A percentile compares a stretch with the other conserved stretches of the same genome.
Evolutionary conservation across 495 filamentous ascomycete genomes (phyloP).

Genomic region (Neurospora discreta): DNA sequence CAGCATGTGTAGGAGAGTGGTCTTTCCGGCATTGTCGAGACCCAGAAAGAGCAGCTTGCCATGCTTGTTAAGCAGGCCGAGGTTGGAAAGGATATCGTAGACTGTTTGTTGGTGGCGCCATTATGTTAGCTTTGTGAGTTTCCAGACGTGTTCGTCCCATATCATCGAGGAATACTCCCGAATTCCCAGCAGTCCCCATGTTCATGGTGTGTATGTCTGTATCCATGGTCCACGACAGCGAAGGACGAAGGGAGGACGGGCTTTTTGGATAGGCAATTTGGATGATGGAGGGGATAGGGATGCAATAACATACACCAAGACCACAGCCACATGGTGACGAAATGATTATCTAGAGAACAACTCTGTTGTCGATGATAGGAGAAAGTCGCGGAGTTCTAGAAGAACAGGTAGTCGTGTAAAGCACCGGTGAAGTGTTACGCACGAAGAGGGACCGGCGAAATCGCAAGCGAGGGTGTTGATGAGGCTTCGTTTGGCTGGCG

Average conservation of each 20-base stretch:
- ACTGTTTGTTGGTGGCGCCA: conserved; percentile 40
- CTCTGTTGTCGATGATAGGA: not conserved
- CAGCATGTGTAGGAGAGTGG: conserved; percentile 82
- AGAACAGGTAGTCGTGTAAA: not conserved
- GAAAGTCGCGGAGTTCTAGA: not conserved
- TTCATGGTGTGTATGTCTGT: conserved; percentile 7
- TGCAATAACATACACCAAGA: conserved; percentile 73
- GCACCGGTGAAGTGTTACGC: not conserved
- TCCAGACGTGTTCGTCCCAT: not conserved
- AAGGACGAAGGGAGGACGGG: not conserved
- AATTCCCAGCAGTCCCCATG: not conserved
- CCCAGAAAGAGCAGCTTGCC: conserved; percentile 89
- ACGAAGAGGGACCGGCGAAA: not conserved
- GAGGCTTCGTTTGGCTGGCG: not conserved
- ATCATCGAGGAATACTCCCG: not conserved
- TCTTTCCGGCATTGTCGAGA: conserved; percentile 97
- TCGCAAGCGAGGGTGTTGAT: not conserved
- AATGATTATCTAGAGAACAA: not conserved
- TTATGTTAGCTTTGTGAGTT: conserved; percentile 12
- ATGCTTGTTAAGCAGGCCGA: conserved; percentile 94
- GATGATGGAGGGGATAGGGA: not conserved
- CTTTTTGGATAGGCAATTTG: not conserved
- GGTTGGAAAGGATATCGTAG: conserved; percentile 80
- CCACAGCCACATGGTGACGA: conserved; percentile 76
- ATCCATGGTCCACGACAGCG: not conserved